Evolutionary conservation across 768 basidiomycete species (phyloP), one percentile per base, ranked within the genome.

Genomic region (Boletellus emodensis): DNA sequence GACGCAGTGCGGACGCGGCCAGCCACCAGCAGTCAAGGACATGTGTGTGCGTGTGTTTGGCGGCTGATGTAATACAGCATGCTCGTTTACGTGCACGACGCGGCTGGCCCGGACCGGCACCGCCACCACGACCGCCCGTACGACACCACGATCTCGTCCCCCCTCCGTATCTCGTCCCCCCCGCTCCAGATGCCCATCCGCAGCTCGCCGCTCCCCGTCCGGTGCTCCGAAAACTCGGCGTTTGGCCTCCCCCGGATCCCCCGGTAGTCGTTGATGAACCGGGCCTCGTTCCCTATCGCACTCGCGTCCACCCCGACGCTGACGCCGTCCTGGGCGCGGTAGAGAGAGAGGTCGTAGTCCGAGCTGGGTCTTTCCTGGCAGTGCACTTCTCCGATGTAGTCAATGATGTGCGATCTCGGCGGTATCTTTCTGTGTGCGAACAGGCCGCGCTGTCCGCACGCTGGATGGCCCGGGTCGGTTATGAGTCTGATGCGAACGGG

Each of bases 181-280:
- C 69, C 72, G 50, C 81, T 85, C 82, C 85, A 87, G 30, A 97
- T 76, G 53, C 84, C 76, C 79, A 96, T 94, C 44, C 81, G 72
- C 55, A 87, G 67, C 65, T 87, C 87, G 15, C 87, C 90, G 32
- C 55, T 59, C 17, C 51, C 55, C 10, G 73, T 75, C 51, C 80
- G 71, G 34, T 70, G 67, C 37, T 90, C 88, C 44, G 74, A 71
- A 58, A 92, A 92, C 26, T 79, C 57, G 1, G 83, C 86, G 57
- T 93, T 93, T 4, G 90, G 82, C 62, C 73, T 84, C 20, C 67
- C 64, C 43, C 64, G 71, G n/a, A 93, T 74, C 3, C 91, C 90
- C 48, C 94, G 79, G 68, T 86, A 97, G 72, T 95, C 94, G 59
- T 96, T 96, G 51, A 91, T 75, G 63, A 95, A 94, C 60, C 94